These are phyloP conservation scores for Linnemannia schmuckeri DNA, from an alignment of 192 early-diverging fungal species.

Conservation along the genomic window DNA sequence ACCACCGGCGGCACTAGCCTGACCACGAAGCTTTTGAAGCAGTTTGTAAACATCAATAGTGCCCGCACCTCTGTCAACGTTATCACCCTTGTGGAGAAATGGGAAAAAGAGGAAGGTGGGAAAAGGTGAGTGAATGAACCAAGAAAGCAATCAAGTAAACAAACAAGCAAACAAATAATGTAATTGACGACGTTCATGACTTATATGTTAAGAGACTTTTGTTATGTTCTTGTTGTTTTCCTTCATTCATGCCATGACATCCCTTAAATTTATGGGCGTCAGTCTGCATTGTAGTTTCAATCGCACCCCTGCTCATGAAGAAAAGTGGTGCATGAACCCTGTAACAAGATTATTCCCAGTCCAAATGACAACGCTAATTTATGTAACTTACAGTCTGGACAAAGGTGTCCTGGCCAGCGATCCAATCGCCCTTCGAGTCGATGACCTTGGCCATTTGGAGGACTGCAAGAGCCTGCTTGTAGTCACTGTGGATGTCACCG, in stretches of 20 bases:
- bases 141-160: neutral
- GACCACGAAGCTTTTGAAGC: slow-evolving; percentile 63
- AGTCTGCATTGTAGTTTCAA: neutral
- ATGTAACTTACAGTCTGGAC: slow-evolving; percentile 70
- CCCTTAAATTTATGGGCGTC: neutral
- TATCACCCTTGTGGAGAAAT: slow-evolving; percentile 67
- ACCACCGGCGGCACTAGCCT: slow-evolving; percentile 64
- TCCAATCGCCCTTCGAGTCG: slow-evolving; percentile 70
- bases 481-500: slow-evolving; percentile 81
- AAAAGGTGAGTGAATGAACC: neutral
- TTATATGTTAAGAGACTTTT: neutral
- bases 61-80: slow-evolving; percentile 77
- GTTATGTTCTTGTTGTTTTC: neutral
- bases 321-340: neutral
- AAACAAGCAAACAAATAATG: neutral
- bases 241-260: neutral
- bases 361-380: neutral
- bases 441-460: slow-evolving; percentile 71
- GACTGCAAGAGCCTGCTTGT: slow-evolving; percentile 61
- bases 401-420: slow-evolving; percentile 65
- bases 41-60: slow-evolving; percentile 76
- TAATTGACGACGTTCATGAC: neutral
- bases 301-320: neutral
- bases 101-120: neutral
- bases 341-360: neutral